phyloP scores from a whole-genome alignment of 164 flowering plant species.

The Vitis riparia region DNA sequence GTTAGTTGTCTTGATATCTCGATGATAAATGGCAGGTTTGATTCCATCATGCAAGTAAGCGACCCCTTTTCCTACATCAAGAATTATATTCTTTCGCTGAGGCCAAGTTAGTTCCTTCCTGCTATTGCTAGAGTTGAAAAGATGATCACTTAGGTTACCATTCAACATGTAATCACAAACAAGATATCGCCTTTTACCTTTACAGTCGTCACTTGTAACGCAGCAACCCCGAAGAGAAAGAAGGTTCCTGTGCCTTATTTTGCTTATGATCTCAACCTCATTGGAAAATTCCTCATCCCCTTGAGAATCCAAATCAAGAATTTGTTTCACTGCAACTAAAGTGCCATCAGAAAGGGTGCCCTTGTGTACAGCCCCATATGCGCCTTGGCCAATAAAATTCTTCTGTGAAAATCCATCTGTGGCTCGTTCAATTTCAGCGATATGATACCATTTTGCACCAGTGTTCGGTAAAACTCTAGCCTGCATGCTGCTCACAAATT shows the following conservation, averaged over 20 bases:
- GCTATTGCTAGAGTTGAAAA: not conserved
- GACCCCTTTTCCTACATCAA: slow-evolving; percentile 40
- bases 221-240: slow-evolving; percentile 45
- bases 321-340: slow-evolving; percentile 36
- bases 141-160: slow-evolving; percentile 32
- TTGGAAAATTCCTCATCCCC: slow-evolving; percentile 39
- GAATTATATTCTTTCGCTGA: slow-evolving; percentile 35
- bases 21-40: slow-evolving; percentile 36
- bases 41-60: slow-evolving; percentile 38
- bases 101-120: slow-evolving; percentile 30
- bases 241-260: slow-evolving; percentile 39
- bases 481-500: slow-evolving; percentile 19
- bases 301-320: slow-evolving; percentile 25
- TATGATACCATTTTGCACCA: slow-evolving; percentile 33
- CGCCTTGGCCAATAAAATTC: slow-evolving; percentile 41
- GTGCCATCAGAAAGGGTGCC: slow-evolving; percentile 38
- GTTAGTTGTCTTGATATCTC: slow-evolving; percentile 37
- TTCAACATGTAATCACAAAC: slow-evolving; percentile 45
- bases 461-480: slow-evolving; percentile 24
- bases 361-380: slow-evolving; percentile 31
- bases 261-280: slow-evolving; percentile 47
- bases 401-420: slow-evolving; percentile 35
- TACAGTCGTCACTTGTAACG: slow-evolving; percentile 23
- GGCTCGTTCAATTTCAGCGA: slow-evolving; percentile 37
- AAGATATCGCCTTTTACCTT: slow-evolving; percentile 28